Base-by-base conservation (phyloP, 257 asterid species). In the Salvia splendens region DNA sequence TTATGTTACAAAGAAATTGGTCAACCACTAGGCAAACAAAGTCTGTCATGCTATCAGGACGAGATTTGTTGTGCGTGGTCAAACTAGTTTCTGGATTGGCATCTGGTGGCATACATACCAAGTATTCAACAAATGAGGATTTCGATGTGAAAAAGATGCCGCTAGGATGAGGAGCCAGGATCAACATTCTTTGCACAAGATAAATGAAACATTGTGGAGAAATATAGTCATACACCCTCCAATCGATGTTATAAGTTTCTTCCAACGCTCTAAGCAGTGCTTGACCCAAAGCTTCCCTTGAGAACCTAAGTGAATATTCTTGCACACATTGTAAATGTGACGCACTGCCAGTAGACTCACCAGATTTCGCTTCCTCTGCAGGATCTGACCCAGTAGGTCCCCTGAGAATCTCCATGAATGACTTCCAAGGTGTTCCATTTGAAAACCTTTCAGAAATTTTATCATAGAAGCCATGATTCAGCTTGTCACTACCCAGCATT, bases 181-280 rank as follows among this genome's bases (percentile, higher is more conserved):
- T 58, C 64, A 88, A 4, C 3, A 84, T 77, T 2, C 89, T 80
- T 49, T 88, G 93, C 63, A 85, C 28, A 16, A 88, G 87, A 79
- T 82, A 84, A 28, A 84, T 55, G 78, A 88, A 84, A 64, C 87
- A 84, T 58, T 50, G 5, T 0, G 91, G 95, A 42, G 93, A 70
- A 42, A 86, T 80, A 20, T 70, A 79, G 75, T 79, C 81, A 12
- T 2, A 5, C 3, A 17, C 24, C 68, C 36, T 68, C 87, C 88
- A 82, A 17, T 64, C 57, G 43, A 61, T 64, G n/a, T 0, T 0
- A 53, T 70, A 82, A 33, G 84, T 77, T 35, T 75, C 79, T 38
- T 33, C 65, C 53, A 88, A 60, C 41, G 89, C 87, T 7, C 30
- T 16, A 59, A 0, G 6, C 51, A 85, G 72, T 28, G 0, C 40